These are phyloP conservation scores for Huntiella savannae DNA, from an alignment of 2,329 filamentous ascomycete genomes.

Conservation along the genomic window DNA sequence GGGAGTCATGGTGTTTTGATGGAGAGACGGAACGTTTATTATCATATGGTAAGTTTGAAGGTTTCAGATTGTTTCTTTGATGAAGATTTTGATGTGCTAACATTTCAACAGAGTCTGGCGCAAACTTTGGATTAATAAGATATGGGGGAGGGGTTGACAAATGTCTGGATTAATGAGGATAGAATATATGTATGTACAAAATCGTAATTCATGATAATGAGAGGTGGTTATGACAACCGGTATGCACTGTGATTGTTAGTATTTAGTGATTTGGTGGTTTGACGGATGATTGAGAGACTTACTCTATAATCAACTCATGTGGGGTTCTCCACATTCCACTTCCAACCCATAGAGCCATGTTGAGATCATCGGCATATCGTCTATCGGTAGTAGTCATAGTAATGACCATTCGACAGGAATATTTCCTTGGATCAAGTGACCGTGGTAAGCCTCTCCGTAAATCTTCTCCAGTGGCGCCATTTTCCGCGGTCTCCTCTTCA, in stretches of 20 bases:
- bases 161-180: background rate
- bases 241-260: conserved; percentile 16
- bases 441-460: background rate
- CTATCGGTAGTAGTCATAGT: conserved; percentile 31
- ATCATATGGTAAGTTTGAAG: conserved; percentile 25
- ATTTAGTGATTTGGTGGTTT: background rate
- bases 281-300: conserved; percentile 13
- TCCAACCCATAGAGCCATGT: conserved; percentile 31
- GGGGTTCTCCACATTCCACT: conserved; percentile 26
- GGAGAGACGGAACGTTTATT: conserved; percentile 29
- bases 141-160: background rate
- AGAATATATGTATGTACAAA: background rate
- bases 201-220: no score
- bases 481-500: background rate
- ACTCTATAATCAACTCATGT: conserved; percentile 29
- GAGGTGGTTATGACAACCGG: conserved; percentile 15
- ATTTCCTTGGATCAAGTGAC: conserved; percentile 22
- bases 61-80: background rate
- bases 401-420: conserved; percentile 30
- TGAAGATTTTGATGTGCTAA: background rate
- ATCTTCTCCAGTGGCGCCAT: background rate
- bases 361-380: conserved; percentile 28
- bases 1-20: conserved; percentile 34
- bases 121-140: conserved; percentile 4
- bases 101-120: conserved; percentile 1